Evolutionary conservation across 768 basidiomycete genomes (phyloP), one percentile per base, ranked within the genome.

Genomic region (Peribolospora kevripleyi): DNA sequence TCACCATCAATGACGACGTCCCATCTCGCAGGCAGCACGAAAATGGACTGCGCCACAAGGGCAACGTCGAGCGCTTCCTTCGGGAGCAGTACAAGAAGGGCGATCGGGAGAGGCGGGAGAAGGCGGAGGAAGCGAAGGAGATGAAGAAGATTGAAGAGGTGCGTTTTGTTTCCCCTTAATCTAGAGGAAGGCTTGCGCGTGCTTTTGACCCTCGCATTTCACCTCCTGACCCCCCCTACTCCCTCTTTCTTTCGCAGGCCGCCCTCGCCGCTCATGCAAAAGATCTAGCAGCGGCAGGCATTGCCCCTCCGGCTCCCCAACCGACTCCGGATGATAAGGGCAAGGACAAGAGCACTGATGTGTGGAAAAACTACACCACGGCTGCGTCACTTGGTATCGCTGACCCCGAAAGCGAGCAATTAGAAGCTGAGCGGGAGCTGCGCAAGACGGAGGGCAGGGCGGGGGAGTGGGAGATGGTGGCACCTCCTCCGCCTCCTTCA

Each of bases 1-100:
- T 86, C 59, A 95, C 81, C 71, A 95, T 98, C 58, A 77, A 87
- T 53, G 93, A 98, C 70, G 91, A 98, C 73, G 85, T 68, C n/a
- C 70, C 71, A 57, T 95, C 91, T 1, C 75, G 84, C 52, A 73
- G 76, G 60, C 85, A 85, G 54, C 93, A 98, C 65, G 93, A 97
- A 68, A 83, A 77, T 59, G 93, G 93, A 46, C 70, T 95, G 48
- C 77, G 84, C 41, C 93, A 98, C 71, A 82, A 90, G 64, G 93
- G 91, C 48, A 93, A 84, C 66, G 77, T 82, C 56, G 91, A 98
- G 63, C 75, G 90, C 13, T 93, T 81, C 68, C 82, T 97, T 55
- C 74, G 88, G 36, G 79, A 82, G 45, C 75, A 97, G 47, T 98
- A 97, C 76, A 95, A 95, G 72, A 69, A 76, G 3, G 85, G 91